Base-by-base conservation (phyloP, 2,329 filamentous ascomycete genomes). In the Xylariaceae sp. region DNA sequence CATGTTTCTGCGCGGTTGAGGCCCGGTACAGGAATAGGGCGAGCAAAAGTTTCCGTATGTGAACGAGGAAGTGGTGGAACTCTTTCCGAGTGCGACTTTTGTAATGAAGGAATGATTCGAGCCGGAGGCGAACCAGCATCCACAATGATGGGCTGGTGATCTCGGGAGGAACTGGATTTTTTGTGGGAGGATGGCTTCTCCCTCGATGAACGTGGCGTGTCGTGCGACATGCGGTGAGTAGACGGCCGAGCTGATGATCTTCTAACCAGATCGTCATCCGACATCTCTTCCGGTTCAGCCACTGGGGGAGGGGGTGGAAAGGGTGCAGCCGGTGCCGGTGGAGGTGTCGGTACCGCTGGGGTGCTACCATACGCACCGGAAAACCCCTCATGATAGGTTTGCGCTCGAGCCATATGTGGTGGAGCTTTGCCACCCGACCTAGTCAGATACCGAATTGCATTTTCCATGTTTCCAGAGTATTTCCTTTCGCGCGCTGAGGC, bases 281-380 rank as follows among this genome's bases (percentile, higher is more conserved):
- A 47, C 4, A 58, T 55, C 15, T 60, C 55, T 41, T 52, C 59
- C 6, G 53, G 27, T 20, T 61, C 47, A 11, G 52, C 33, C 6
- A 50, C 53, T 24, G 52, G 57, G 6, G 65, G 59, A 16, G 64
- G 64, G 2, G 67, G 66, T 15, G 63, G 47, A 24, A 67, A 66
- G 16, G 55, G 53, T 3, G 61, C 49, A 16, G 20, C 7, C 4
- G 60, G 29, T 7, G 66, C 64, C 3, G 68, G 68, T 13, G 68
- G 68, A 2, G 68, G 68, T n/a, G 67, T 69, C n/a, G 67, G 64
- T 2, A 65, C 66, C 13, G 64, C 57, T n/a, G 66, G 64, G 6
- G 55, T 60, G 10, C 29, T 39, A n/a, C n/a, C n/a, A 32, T 62
- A 63, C n/a, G 50, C 36, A 35, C 54, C 40, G 10, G 36, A 41